Evolutionary conservation across 108 stramenopile genomes (phyloP), one percentile per base, ranked within the genome.

Genomic region (Skeletonema tropicum): DNA sequence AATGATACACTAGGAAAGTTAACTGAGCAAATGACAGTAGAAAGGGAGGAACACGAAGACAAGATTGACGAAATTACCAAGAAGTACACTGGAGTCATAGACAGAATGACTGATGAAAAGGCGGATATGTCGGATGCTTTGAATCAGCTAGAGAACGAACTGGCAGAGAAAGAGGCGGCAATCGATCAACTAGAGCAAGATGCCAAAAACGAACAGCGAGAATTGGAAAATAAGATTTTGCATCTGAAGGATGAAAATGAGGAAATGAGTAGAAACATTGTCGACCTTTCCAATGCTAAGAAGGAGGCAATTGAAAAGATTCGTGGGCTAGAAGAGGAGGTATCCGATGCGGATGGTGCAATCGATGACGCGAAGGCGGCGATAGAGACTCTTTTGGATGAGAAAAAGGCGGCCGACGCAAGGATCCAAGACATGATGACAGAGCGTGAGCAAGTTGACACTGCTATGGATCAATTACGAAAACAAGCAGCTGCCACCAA

Each of bases 271-370:
- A 32, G 66, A 9, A 66, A 52, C 39, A 60, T 81, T 13, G 52
- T 74, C 30, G 74, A 74, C 23, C 69, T 81, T 8, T 65, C 80
- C 13, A 46, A 63, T 1, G 60, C 71, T 12, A 76, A 67, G 19
- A 75, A 63, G 36, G 74, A 83, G 23, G 82, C 82, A 2, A 83
- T 83, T 71, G 82, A 83, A 68, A 83, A 75, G 75, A 83, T 83
- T 69, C 75, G 82, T 45, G 82, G 82, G 6, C 60, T 83, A 12
- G 82, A 83, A 48, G 75, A 83, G 49, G 82, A 76, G 35, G 82
- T 76, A 26, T 76, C 75, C 60, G 82, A 83, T 68, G 82, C 75
- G 21, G 82, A 76, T 59, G 67, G 71, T 48, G 82, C 75, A 42
- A 76, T 76, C 46, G 82, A 83, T 23, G 75, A 83, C 67, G 82